phyloP scores from a whole-genome alignment of 176 grass and related monocot genomes.

The Phragmites australis region DNA sequence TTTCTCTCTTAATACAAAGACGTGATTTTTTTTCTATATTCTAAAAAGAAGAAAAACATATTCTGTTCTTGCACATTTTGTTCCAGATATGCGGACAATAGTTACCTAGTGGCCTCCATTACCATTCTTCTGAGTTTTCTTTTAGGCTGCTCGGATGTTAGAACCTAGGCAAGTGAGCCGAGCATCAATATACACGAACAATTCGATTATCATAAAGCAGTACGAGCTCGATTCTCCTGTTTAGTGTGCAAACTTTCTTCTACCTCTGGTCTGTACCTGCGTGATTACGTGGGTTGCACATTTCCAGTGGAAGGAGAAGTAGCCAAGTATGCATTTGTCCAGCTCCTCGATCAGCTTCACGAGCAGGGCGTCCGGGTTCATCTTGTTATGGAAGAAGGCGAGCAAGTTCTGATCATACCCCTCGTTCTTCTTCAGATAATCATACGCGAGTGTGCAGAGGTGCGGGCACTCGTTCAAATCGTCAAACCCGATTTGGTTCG shows the following conservation, averaged over 20 bases:
- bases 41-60: no score
- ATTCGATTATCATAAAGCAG: not conserved
- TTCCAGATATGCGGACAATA: not conserved
- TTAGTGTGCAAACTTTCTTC: not conserved
- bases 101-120: slow-evolving; percentile 88
- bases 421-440: slow-evolving; percentile 67
- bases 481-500: slow-evolving; percentile 74
- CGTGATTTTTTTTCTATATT: no score
- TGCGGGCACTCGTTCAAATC: slow-evolving; percentile 63
- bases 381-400: slow-evolving; percentile 70
- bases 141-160: slow-evolving; percentile 62
- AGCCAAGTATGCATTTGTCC: slow-evolving; percentile 88
- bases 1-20: no score
- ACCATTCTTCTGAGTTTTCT: slow-evolving; percentile 78
- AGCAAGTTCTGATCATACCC: slow-evolving; percentile 76
- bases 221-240: not conserved
- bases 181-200: not conserved
- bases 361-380: slow-evolving; percentile 61
- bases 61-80: not conserved
- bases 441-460: slow-evolving; percentile 58
- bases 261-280: slow-evolving; percentile 37
- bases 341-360: slow-evolving; percentile 83
- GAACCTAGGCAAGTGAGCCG: slow-evolving; percentile 38
- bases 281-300: slow-evolving; percentile 65
- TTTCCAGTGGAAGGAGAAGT: slow-evolving; percentile 96